Evolutionary conservation across 371 early-diverging fungal genomes (phyloP).

Genomic region (Gilbertella persicaria): DNA sequence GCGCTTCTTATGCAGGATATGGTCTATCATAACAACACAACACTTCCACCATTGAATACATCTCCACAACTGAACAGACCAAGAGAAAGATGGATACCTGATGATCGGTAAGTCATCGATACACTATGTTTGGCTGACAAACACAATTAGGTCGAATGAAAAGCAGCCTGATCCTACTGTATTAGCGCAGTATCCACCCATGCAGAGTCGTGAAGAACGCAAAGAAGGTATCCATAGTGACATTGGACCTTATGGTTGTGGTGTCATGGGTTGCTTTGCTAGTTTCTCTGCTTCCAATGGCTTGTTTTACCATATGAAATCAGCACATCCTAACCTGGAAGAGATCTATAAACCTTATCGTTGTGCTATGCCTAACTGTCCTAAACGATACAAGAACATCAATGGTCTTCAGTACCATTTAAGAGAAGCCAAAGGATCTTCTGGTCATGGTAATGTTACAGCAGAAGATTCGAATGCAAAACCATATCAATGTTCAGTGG

Average conservation of each 20-base stretch:
- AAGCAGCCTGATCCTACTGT: slow-evolving; percentile 19
- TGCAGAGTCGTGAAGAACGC: slow-evolving; percentile 7
- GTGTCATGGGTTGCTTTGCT: slow-evolving; percentile 57
- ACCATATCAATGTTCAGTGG: slow-evolving; percentile 39
- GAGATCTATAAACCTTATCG: slow-evolving; percentile 65
- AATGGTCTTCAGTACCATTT: slow-evolving; percentile 96
- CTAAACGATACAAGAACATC: slow-evolving; percentile 92
- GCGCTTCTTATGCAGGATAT: slow-evolving; percentile 4
- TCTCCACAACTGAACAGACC: slow-evolving; percentile 6
- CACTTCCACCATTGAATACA: slow-evolving; percentile 22
- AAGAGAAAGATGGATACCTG: slow-evolving; percentile 6
- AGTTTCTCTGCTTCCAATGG: slow-evolving; percentile 61
- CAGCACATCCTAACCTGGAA: slow-evolving; percentile 52
- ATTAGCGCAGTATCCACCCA: slow-evolving; percentile 15
- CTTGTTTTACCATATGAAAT: slow-evolving; percentile 71
- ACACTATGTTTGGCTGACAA: no score
- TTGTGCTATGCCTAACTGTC: slow-evolving; percentile 83
- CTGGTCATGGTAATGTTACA: slow-evolving; percentile 37
- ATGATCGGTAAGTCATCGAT: slow-evolving; percentile 11
- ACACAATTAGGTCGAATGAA: no score
- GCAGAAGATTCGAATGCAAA: slow-evolving; percentile 19
- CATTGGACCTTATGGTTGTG: slow-evolving; percentile 72
- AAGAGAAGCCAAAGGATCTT: slow-evolving; percentile 72
- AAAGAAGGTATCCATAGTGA: slow-evolving; percentile 4
- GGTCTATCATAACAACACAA: slow-evolving; percentile 11